phyloP scores from a whole-genome alignment of 495 filamentous ascomycete genomes.

The Podospora pseudoanserina region DNA sequence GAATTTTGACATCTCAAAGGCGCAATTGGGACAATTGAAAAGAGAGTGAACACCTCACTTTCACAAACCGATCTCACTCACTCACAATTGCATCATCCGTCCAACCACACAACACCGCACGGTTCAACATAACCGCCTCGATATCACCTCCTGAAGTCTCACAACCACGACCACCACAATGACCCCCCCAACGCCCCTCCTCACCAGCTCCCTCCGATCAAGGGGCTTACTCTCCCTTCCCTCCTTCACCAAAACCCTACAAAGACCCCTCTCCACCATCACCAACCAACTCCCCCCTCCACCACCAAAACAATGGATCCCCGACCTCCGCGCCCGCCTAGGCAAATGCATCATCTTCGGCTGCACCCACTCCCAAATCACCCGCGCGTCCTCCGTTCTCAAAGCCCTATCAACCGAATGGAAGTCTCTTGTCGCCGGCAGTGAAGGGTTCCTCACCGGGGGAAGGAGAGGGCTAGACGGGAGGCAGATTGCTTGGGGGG shows the following conservation, averaged over 20 bases:
- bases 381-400: conserved; percentile 59
- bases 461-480: conserved; percentile 61
- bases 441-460: conserved; percentile 76
- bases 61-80: neutral
- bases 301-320: conserved; percentile 64
- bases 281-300: conserved; percentile 19
- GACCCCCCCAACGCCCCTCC: neutral
- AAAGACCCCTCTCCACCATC: neutral
- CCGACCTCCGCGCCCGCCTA: conserved; percentile 66
- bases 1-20: neutral
- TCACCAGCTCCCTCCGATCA: neutral
- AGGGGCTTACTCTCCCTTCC: neutral
- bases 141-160: neutral
- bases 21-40: neutral
- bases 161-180: neutral
- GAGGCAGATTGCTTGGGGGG: conserved; percentile 83
- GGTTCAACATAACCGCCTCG: neutral
- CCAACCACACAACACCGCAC: neutral
- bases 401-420: conserved; percentile 65
- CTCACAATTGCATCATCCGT: neutral
- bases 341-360: conserved; percentile 84
- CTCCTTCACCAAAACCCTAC: neutral
- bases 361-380: conserved; percentile 54
- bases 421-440: conserved; percentile 70
- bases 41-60: neutral